Base-by-base conservation (phyloP, 345 rosid genomes). In the Aegle marmelos region DNA sequence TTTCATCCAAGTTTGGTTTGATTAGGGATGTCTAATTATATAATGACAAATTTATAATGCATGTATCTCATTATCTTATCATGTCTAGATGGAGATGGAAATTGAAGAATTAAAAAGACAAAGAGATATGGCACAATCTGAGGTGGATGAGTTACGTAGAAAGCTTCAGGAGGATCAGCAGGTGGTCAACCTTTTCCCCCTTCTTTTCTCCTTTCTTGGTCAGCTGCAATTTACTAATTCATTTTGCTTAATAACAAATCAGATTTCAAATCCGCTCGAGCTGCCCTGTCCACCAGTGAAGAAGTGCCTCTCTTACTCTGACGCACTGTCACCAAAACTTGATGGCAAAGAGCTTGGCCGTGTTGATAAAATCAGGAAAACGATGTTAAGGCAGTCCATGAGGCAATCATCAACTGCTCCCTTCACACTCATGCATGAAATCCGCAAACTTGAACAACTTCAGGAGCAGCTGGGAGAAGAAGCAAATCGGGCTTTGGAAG, bases 381-480 rank as follows among this genome's bases (percentile, higher is more conserved):
- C 86, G 34, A 72, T 86, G 57, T 50, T 91, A 39, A 91, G 99
- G 76, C 97, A 91, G 76, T 97, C 99, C 59, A 89, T 94, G 89
- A 91, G 94, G 81, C 98, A 93, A 76, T 97, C 98, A 75, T 93
- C 98, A 76, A 80, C 97, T 69, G 98, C 98, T 71, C 98, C 99
- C 68, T 94, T 97, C 82, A 87, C 98, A 28, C 83, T 97, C n/a
- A 90, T 94, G 98, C 92, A 97, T 79, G 99, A 97, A 89, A 97
- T 97, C 74, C 98, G 98, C 19, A 97, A 97, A 79, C 98, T 97
- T 50, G 99, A 97, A 86, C 94, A 97, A 78, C 98, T 97, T 67
- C 99, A 97, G 83, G 98, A 94, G 84, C 98, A 94, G 87, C 92
- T 97, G 64, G 94, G 99, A 62, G 97, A 88, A 57, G 99, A 97